Evolutionary conservation across 768 basidiomycete species (phyloP).

Genomic region (Amanita thiersii): DNA sequence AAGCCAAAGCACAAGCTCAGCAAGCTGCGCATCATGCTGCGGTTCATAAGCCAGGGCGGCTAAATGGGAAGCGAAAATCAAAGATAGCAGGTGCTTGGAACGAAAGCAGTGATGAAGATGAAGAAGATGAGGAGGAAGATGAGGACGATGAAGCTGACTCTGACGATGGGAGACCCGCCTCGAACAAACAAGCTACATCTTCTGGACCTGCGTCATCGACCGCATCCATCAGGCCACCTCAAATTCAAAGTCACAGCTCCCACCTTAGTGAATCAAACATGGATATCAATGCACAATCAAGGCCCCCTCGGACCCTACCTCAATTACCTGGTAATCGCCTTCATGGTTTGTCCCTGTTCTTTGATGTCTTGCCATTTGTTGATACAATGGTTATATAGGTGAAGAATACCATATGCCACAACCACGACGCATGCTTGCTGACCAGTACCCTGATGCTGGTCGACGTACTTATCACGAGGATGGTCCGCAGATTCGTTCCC

Average conservation of each 20-base stretch:
- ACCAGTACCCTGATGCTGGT: constrained; percentile 41
- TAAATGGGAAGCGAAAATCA: constrained; percentile 54
- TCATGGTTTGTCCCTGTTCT: constrained; percentile 30
- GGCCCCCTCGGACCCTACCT: constrained; percentile 57
- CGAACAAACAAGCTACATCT: constrained; percentile 19
- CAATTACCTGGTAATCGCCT: constrained; percentile 45
- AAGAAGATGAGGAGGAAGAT: constrained; percentile 79
- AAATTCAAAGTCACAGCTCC: constrained; percentile 15
- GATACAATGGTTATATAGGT: constrained; percentile 24
- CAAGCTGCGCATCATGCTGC: constrained; percentile 79
- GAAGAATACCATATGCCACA: constrained; percentile 32
- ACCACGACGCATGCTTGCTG: constrained; percentile 41
- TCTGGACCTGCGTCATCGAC: constrained; percentile 17
- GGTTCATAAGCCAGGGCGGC: constrained; percentile 63
- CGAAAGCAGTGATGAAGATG: constrained; percentile 78
- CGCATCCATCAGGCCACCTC: constrained; percentile 19
- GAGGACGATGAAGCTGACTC: constrained; percentile 68
- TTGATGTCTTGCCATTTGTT: constrained; percentile 10
- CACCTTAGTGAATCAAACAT: constrained; percentile 16
- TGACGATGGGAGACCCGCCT: constrained; percentile 33
- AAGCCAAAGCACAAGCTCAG: constrained; percentile 76
- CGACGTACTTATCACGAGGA: constrained; percentile 54
- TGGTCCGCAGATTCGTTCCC: constrained; percentile 40
- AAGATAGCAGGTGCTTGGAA: constrained; percentile 52
- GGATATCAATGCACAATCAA: constrained; percentile 28